Evolutionary conservation across 495 filamentous ascomycete genomes (phyloP).

Genomic region (Staphylotrichum tortipilum): DNA sequence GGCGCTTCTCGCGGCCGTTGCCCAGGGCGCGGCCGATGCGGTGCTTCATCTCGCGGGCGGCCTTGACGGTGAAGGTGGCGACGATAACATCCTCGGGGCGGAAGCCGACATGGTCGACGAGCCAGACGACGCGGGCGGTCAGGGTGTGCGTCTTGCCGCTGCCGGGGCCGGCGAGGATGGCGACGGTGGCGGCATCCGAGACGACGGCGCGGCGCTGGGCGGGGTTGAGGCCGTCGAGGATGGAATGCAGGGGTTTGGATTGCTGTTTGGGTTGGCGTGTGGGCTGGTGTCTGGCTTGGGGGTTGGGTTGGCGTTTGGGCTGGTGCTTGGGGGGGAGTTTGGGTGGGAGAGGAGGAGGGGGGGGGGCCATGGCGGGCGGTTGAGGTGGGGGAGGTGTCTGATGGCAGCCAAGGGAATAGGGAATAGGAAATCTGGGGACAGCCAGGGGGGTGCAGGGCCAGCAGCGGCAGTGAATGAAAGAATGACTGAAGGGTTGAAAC

Average conservation of each 20-base stretch:
- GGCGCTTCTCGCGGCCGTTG: constrained; percentile 61
- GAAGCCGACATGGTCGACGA: constrained; percentile 70
- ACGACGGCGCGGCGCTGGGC: constrained; percentile 82
- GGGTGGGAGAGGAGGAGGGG: too few relatives aligned
- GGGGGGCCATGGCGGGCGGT: too few relatives aligned
- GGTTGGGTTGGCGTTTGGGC: too few relatives aligned
- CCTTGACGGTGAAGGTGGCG: constrained; percentile 97
- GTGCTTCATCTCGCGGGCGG: constrained; percentile 90
- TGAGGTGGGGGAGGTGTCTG: too few relatives aligned
- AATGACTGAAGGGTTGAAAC: too few relatives aligned
- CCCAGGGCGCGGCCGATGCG: constrained; percentile 73
- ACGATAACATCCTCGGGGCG: constrained; percentile 90
- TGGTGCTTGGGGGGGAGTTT: too few relatives aligned
- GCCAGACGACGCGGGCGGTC: constrained; percentile 86
- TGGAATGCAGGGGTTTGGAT: constrained; percentile 13
- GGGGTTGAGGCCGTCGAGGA: constrained; percentile 65
- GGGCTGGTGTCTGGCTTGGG: too few relatives aligned
- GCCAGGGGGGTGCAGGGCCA: too few relatives aligned
- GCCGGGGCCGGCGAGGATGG: constrained; percentile 80
- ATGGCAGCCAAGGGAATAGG: too few relatives aligned
- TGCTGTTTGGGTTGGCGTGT: too few relatives aligned
- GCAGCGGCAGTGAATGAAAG: too few relatives aligned
- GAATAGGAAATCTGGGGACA: too few relatives aligned
- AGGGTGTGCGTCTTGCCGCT: constrained; percentile 94
- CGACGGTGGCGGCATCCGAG: constrained; percentile 66